Percentiles rank a stretch among this genome's conserved stretches.
Conservation (phyloP, 805 yeast species). For the Nakazawaea siamensis region DNA sequence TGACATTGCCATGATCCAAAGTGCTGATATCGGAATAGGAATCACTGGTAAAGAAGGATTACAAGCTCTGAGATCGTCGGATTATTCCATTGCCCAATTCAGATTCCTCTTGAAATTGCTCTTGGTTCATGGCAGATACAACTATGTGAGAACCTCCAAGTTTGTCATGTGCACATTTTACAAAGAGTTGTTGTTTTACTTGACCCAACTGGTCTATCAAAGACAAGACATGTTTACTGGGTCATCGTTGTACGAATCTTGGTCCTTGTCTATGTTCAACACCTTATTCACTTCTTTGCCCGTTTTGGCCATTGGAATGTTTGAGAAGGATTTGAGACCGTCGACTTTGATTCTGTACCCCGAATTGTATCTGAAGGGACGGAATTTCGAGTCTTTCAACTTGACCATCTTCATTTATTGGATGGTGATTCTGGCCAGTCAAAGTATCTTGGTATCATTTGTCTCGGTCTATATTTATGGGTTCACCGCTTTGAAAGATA, state of each 20-base stretch:
- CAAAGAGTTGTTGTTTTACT: constrained; percentile 84
- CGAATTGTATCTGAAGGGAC: constrained; percentile 74
- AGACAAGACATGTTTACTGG: constrained; percentile 86
- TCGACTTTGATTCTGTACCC: constrained; percentile 88
- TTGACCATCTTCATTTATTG: constrained; percentile 62
- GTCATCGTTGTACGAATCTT: constrained; percentile 84
- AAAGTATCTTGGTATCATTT: constrained; percentile 66
- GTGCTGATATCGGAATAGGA: constrained; percentile 97
- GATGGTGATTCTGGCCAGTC: constrained; percentile 70
- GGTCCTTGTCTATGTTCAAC: constrained; percentile 97
- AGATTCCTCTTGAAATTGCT: constrained; percentile 73
- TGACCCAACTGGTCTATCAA: constrained; percentile 85
- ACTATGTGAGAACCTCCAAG: constrained; percentile 84
- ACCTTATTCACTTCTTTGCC: constrained; percentile 91
- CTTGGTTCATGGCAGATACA: constrained; percentile 93
- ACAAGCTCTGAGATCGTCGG: constrained; percentile 94
- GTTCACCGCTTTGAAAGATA: constrained; percentile 54
- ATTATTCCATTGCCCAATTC: constrained; percentile 93
- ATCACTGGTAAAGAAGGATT: constrained; percentile 96
- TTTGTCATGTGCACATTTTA: constrained; percentile 91
- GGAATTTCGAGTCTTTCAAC: constrained; percentile 68
- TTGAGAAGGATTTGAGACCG: constrained; percentile 85
- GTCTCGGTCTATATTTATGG: constrained; percentile 67
- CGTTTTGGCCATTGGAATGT: constrained; percentile 89
- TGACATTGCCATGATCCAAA: constrained; percentile 98